These are phyloP conservation scores for Plasmodium gonderi DNA, from an alignment of 169 alveolate species.

Conservation along the genomic window DNA sequence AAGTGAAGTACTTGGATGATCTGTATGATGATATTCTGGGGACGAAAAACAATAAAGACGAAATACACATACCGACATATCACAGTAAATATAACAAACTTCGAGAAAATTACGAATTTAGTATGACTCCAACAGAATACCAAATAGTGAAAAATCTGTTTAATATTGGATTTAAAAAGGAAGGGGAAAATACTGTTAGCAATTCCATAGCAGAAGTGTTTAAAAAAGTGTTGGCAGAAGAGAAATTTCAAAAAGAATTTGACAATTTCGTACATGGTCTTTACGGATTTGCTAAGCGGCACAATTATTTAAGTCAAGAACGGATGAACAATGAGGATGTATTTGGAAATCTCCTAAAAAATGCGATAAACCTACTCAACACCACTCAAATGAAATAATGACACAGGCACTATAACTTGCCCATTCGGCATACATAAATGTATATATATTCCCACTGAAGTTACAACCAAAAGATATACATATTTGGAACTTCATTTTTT, in stretches of 20 bases:
- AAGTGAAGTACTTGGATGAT: not conserved
- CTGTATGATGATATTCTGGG: slow-evolving; percentile 1
- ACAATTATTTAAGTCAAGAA: not conserved
- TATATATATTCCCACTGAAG: too few relatives aligned
- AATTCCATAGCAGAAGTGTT: not conserved
- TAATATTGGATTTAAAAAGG: not conserved
- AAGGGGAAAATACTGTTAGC: not conserved
- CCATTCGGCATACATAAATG: too few relatives aligned
- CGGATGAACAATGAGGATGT: not conserved
- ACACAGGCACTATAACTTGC: too few relatives aligned
- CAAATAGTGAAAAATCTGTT: slow-evolving; percentile 21
- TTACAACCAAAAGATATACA: too few relatives aligned
- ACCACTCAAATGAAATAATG: not conserved
- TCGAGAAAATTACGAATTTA: not conserved
- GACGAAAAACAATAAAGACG: not conserved
- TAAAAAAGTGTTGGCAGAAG: slow-evolving; percentile 5
- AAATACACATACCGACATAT: not conserved
- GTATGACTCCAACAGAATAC: slow-evolving; percentile 6
- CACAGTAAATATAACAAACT: slow-evolving; percentile 7
- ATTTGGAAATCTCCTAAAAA: not conserved
- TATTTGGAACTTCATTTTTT: too few relatives aligned
- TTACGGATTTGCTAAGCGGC: slow-evolving; percentile 30
- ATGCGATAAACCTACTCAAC: not conserved
- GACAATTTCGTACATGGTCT: slow-evolving; percentile 10
- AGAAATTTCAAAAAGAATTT: not conserved